Conservation (phyloP, 2,329 filamentous ascomycete species). For the Ophiocordyceps camponoti-floridani region DNA sequence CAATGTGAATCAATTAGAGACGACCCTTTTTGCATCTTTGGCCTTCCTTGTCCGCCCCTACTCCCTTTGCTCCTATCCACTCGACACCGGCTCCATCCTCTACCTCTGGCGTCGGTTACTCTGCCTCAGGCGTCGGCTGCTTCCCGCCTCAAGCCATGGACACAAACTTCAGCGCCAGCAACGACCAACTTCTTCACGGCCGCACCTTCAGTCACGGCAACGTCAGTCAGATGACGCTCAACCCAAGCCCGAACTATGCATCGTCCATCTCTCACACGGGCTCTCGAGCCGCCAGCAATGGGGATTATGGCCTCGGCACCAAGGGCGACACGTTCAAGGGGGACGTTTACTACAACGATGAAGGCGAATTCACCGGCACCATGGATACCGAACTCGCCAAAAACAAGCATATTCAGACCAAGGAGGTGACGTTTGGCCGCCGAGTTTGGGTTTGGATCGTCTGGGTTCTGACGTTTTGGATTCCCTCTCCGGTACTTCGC, state of each 20-base stretch:
- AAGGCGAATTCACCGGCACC: constrained; percentile 48
- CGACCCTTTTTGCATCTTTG: constrained; percentile 2
- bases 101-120: constrained; percentile 32
- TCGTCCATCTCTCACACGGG: constrained; percentile 45
- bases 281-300: constrained; percentile 39
- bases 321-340: constrained; percentile 70
- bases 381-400: constrained; percentile 65
- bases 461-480: constrained; percentile 85
- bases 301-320: constrained; percentile 75
- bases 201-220: constrained; percentile 39
- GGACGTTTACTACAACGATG: constrained; percentile 56
- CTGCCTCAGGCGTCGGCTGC: constrained; percentile 48
- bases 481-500: constrained; percentile 70
- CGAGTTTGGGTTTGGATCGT: constrained; percentile 67
- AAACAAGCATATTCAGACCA: constrained; percentile 57
- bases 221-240: constrained; percentile 33
- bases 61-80: neutral
- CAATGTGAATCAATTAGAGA: neutral
- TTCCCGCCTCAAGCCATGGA: constrained; percentile 47
- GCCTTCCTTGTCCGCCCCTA: constrained; percentile 1
- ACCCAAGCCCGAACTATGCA: constrained; percentile 17
- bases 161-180: constrained; percentile 45
- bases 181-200: constrained; percentile 51
- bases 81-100: constrained; percentile 34
- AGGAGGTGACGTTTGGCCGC: constrained; percentile 42